These are phyloP conservation scores for Trichosanthes truncata DNA, from an alignment of 306 rosid genomes.

Conservation along the genomic window DNA sequence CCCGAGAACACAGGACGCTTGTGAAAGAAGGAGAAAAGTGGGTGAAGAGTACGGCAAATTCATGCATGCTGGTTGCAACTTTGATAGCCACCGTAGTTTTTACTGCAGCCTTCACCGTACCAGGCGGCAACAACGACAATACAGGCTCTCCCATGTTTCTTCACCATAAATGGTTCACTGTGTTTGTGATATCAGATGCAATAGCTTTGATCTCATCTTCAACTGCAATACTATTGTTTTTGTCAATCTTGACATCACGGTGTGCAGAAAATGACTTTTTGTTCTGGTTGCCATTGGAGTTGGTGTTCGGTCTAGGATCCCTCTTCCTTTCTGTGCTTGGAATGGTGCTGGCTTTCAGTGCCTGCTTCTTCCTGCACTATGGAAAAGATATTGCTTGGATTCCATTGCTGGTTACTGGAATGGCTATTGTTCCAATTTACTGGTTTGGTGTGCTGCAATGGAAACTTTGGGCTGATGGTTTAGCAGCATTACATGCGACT, in stretches of 20 bases:
- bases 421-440: not conserved
- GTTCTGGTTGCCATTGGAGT: not conserved
- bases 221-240: not conserved
- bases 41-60: not conserved
- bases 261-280: not conserved
- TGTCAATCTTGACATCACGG: not conserved
- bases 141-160: not conserved
- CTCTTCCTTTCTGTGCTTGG: not conserved
- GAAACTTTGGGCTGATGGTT: not conserved
- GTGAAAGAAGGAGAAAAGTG: not conserved
- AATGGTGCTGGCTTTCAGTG: conserved; percentile 1
- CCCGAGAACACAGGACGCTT: not conserved
- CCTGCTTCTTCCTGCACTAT: not conserved
- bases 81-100: not conserved
- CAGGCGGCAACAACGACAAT: not conserved
- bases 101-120: not conserved
- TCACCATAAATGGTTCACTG: not conserved
- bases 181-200: conserved; percentile 1
- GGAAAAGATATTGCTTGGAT: not conserved
- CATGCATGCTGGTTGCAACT: not conserved
- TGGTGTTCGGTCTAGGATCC: not conserved
- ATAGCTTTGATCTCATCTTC: conserved; percentile 1
- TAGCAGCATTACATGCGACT: not conserved
- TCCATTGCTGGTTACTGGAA: not conserved
- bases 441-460: not conserved